Evolutionary conservation across 2,329 filamentous ascomycete species (phyloP).

Genomic region (Trematosphaeria pertusa): DNA sequence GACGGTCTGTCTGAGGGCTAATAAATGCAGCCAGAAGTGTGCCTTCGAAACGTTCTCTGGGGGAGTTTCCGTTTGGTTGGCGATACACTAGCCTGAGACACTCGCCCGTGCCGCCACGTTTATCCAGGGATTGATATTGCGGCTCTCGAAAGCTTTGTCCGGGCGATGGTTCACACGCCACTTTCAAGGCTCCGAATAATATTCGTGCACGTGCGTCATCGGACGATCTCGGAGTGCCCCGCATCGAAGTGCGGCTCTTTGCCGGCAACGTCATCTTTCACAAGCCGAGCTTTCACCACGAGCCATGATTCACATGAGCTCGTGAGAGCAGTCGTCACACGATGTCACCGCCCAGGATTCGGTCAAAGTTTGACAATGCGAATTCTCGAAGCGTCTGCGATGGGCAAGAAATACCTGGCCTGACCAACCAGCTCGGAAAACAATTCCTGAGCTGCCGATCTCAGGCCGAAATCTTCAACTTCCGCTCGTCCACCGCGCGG

Average conservation of each 20-base stretch:
- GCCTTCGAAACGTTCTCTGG: too few relatives aligned
- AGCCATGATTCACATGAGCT: slow-evolving; percentile 23
- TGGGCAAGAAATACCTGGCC: neutral
- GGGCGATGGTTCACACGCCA: neutral
- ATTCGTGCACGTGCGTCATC: slow-evolving; percentile 9
- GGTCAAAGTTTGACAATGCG: slow-evolving; percentile 2
- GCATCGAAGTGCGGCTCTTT: slow-evolving; percentile 27
- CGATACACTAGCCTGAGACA: too few relatives aligned
- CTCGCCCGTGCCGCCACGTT: too few relatives aligned
- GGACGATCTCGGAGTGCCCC: slow-evolving; percentile 14
- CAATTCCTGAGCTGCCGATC: slow-evolving; percentile 32
- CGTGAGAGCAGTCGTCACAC: slow-evolving; percentile 13
- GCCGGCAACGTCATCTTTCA: slow-evolving; percentile 45
- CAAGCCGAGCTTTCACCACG: slow-evolving; percentile 26
- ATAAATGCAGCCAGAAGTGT: too few relatives aligned
- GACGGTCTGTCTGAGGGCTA: too few relatives aligned
- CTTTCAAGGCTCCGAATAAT: slow-evolving; percentile 1
- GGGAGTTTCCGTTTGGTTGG: too few relatives aligned
- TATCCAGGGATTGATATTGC: too few relatives aligned
- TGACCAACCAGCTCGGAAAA: slow-evolving; percentile 13
- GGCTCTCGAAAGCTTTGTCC: too few relatives aligned
- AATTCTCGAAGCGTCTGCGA: neutral
- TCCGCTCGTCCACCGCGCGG: slow-evolving; percentile 45
- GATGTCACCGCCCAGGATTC: slow-evolving; percentile 1
- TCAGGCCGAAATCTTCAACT: slow-evolving; percentile 34